Base-by-base conservation (phyloP, 1,284 basidiomycete genomes). In the Nidula niveotomentosa region DNA sequence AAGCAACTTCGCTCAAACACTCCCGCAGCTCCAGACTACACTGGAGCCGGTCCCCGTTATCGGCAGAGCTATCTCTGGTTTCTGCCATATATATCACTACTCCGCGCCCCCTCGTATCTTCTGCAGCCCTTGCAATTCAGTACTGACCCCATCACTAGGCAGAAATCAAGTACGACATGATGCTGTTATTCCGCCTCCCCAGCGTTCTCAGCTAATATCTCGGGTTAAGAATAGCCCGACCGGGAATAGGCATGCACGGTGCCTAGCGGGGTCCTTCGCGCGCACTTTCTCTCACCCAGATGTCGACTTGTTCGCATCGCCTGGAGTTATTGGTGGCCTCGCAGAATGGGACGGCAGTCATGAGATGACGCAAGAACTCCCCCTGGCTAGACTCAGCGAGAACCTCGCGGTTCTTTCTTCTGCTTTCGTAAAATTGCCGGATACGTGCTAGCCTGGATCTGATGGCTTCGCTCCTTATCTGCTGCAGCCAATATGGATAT, bases 41-140 rank as follows among this genome's bases (percentile, higher is more conserved):
- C 5, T 30, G 5, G 30, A 30, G 30, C 30, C 30, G 30, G 30
- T 6, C 30, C 30, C 6, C 30, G 30, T 30, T 30, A 30, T 30
- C 30, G 30, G 30, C 30, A 30, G 30, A 30, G 30, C 30, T 30
- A 30, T 30, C 30, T 30, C 30, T 30, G 30, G 5, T 30, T 30
- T 30, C 30, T 30, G 30, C 30, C 30, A 30, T 30, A 30, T 30
- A 30, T 30, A 30, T 30, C 30, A 6, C 30, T 48, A 13, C 30
- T 48, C 46, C 46, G 46, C 46, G 46, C 46, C 12, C n/a, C 23
- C 46, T 48, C 46, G 46, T 48, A 48, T 48, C 46, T 48, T 30
- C 30, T 48, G 9, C 46, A 48, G n/a, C 13, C 46, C 39, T n/a
- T 43, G 39, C 13, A 13, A 43, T 43, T 43, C 39, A 43, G 6